phyloP scores from a whole-genome alignment of 2,329 filamentous ascomycete species.

The Arthroderma sp. region DNA sequence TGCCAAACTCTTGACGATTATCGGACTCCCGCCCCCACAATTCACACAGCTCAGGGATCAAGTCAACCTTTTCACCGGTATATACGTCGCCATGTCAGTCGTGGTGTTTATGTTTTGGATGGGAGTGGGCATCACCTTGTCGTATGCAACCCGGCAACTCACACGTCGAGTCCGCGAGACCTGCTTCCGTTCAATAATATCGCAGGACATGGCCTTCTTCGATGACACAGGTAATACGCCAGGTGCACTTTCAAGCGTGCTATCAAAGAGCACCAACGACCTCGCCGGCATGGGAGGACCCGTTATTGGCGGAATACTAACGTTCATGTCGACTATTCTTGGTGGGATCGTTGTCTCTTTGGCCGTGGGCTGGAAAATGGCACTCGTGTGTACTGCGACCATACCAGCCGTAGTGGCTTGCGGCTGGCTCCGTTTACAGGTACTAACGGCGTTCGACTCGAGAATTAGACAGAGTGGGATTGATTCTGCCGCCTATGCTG shows the following conservation, averaged over 20 bases:
- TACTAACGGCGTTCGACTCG: constrained; percentile 65
- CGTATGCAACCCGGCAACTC: constrained; percentile 58
- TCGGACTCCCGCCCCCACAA: constrained; percentile 46
- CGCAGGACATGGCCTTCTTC: constrained; percentile 88
- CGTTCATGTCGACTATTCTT: constrained; percentile 67
- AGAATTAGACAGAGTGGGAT: constrained; percentile 71
- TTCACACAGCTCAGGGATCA: constrained; percentile 51
- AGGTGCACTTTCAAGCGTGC: constrained; percentile 75
- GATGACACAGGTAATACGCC: constrained; percentile 80
- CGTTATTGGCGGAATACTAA: constrained; percentile 74
- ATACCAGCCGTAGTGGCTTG: constrained; percentile 67
- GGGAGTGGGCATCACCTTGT: constrained; percentile 60
- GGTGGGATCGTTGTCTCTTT: constrained; percentile 58
- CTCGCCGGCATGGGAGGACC: constrained; percentile 77
- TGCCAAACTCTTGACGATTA: constrained; percentile 68
- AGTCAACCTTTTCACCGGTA: constrained; percentile 70
- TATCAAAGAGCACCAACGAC: constrained; percentile 81
- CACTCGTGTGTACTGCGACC: constrained; percentile 66
- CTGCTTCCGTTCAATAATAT: constrained; percentile 76
- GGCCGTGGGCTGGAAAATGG: constrained; percentile 77
- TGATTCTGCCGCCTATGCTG: constrained; percentile 71
- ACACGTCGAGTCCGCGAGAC: constrained; percentile 70
- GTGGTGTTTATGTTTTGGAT: constrained; percentile 95
- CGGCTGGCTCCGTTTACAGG: constrained; percentile 79
- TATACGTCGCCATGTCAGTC: too few relatives aligned